These are phyloP conservation scores for Monilinia laxa DNA, from an alignment of 2,329 filamentous ascomycete species.

Conservation along the genomic window DNA sequence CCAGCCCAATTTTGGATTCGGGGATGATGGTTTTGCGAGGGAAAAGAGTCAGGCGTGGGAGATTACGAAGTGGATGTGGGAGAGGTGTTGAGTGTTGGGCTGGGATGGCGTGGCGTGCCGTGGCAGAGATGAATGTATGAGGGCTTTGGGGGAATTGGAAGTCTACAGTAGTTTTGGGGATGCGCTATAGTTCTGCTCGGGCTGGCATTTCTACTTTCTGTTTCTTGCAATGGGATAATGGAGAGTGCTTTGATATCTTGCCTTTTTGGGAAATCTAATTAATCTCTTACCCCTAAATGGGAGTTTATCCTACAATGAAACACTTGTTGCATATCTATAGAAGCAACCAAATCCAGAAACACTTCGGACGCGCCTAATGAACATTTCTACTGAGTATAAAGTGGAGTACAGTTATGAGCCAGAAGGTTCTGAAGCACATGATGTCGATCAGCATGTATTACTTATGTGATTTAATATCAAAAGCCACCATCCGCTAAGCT, in stretches of 20 bases:
- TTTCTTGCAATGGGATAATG: background rate
- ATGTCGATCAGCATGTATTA: background rate
- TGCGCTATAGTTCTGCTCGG: background rate
- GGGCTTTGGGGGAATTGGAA: background rate
- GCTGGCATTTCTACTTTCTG: background rate
- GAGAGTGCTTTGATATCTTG: background rate
- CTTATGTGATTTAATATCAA: background rate
- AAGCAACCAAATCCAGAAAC: background rate
- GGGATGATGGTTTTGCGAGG: slow-evolving; percentile 14
- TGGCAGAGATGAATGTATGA: background rate
- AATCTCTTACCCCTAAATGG: background rate
- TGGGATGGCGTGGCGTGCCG: too few species aligned
- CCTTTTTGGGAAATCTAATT: background rate
- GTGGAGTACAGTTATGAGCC: background rate
- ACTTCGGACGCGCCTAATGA: background rate
- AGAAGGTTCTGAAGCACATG: background rate
- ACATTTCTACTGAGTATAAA: background rate
- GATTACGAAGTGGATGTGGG: slow-evolving; percentile 11
- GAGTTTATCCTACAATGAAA: background rate
- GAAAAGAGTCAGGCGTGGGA: slow-evolving; percentile 5
- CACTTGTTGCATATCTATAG: background rate
- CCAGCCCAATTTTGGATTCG: slow-evolving; percentile 32
- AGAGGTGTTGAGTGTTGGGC: slow-evolving; percentile 5
- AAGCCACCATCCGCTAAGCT: background rate
- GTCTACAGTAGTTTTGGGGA: background rate